Conservation (phyloP, 768 basidiomycete genomes). For the Hericium erinaceus region DNA sequence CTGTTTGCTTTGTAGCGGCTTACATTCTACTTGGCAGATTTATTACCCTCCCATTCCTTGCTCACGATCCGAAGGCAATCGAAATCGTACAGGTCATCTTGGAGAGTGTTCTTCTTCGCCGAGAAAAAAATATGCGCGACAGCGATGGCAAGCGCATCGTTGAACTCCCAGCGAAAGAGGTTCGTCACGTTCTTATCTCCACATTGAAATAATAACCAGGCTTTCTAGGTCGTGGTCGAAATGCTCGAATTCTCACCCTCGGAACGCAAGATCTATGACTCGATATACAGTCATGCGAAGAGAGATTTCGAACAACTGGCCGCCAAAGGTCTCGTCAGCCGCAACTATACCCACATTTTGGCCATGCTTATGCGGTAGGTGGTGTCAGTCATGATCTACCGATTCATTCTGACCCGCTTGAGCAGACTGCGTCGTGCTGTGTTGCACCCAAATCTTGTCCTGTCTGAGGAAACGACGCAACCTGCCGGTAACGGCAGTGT, state of each 20-base stretch:
- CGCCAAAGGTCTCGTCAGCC: slow-evolving; percentile 68
- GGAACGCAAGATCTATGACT: slow-evolving; percentile 85
- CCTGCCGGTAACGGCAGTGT: slow-evolving; percentile 34
- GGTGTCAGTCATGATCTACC: too few relatives aligned
- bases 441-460: slow-evolving; percentile 79
- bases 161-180: slow-evolving; percentile 80
- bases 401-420: background rate
- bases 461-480: slow-evolving; percentile 34
- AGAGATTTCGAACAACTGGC: slow-evolving; percentile 70
- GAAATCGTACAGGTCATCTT: slow-evolving; percentile 93
- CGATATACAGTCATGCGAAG: slow-evolving; percentile 74
- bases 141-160: slow-evolving; percentile 81
- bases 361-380: slow-evolving; percentile 89
- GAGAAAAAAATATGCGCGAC: slow-evolving; percentile 92
- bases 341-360: slow-evolving; percentile 81
- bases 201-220: background rate
- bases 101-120: slow-evolving; percentile 75
- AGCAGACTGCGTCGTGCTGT: slow-evolving; percentile 82
- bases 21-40: slow-evolving; percentile 33
- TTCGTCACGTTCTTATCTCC: slow-evolving; percentile 16
- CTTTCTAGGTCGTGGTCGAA: slow-evolving; percentile 51
- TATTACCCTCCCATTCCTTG: slow-evolving; percentile 86
- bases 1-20: background rate
- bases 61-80: slow-evolving; percentile 84
- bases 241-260: slow-evolving; percentile 70